Conservation (phyloP, 202 grass and related monocot species). For the Alloteropsis angusta region DNA sequence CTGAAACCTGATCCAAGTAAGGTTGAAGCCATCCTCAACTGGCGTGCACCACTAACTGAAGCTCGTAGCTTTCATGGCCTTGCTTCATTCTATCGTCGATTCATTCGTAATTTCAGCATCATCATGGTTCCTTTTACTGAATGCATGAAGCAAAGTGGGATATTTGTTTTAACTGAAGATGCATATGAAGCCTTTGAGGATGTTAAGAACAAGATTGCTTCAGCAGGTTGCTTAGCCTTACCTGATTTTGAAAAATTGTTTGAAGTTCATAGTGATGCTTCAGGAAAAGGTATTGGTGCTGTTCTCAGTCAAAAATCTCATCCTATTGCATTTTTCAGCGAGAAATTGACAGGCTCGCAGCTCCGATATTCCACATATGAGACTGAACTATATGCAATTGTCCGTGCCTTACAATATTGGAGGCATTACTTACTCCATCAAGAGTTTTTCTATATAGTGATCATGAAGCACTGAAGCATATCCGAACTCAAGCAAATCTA, state of each 20-base stretch:
- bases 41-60: not conserved
- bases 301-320: not conserved
- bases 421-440: not conserved
- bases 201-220: not conserved
- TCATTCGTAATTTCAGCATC: not conserved
- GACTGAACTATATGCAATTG: not conserved
- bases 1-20: not conserved
- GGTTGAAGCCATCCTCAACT: not conserved
- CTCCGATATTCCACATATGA: not conserved
- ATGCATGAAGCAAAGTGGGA: not conserved
- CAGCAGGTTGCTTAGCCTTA: not conserved
- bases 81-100: not conserved
- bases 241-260: not conserved
- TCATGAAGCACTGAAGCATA: not conserved
- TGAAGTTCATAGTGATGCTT: not conserved
- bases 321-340: not conserved
- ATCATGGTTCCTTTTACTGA: not conserved
- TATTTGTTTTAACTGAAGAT: not conserved
- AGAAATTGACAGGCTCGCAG: not conserved
- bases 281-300: not conserved
- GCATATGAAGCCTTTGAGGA: not conserved
- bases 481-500: not conserved
- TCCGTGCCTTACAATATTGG: not conserved
- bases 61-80: constrained; percentile 1
- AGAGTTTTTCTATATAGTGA: not conserved